Percentiles rank a stretch among this genome's conserved stretches.
phyloP scores from a whole-genome alignment of 1,284 basidiomycete genomes.

The Austroboletus rostrupii region DNA sequence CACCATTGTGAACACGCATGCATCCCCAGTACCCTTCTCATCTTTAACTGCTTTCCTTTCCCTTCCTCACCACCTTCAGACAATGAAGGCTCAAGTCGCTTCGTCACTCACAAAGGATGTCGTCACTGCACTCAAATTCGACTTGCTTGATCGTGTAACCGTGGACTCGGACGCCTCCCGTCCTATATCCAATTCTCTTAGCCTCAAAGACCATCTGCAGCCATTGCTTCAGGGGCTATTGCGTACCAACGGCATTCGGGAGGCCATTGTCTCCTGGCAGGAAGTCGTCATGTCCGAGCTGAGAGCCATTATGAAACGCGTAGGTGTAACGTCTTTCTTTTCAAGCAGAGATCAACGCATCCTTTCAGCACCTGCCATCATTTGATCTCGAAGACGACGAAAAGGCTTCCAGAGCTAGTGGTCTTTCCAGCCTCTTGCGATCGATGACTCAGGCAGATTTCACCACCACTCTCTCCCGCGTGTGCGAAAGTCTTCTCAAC shows the following conservation, averaged over 20 bases:
- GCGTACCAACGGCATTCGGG: constrained; percentile 71
- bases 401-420: constrained; percentile 35
- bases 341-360: constrained; percentile 4
- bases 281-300: constrained; percentile 71
- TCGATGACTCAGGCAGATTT: constrained; percentile 71
- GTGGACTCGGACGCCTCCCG: constrained; percentile 22
- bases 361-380: constrained; percentile 49
- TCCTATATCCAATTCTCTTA: constrained; percentile 32
- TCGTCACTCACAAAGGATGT: constrained; percentile 78
- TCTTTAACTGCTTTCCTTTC: constrained; percentile 66
- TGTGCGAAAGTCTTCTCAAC: constrained; percentile 67
- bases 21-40: constrained; percentile 47
- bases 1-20: constrained; percentile 18
- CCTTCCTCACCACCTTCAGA: constrained; percentile 65
- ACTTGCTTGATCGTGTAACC: constrained; percentile 57
- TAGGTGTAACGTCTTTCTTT: constrained; percentile 32
- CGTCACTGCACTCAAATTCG: constrained; percentile 62
- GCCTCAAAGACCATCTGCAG: constrained; percentile 57
- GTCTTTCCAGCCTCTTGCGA: constrained; percentile 57
- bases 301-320: constrained; percentile 55
- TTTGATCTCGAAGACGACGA: constrained; percentile 56
- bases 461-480: constrained; percentile 53
- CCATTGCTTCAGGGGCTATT: constrained; percentile 75
- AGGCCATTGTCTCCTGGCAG: constrained; percentile 72
- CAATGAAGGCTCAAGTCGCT: constrained; percentile 69